These are phyloP conservation scores for Trifolium subterraneum DNA, from an alignment of 306 rosid species.

Conservation along the genomic window DNA sequence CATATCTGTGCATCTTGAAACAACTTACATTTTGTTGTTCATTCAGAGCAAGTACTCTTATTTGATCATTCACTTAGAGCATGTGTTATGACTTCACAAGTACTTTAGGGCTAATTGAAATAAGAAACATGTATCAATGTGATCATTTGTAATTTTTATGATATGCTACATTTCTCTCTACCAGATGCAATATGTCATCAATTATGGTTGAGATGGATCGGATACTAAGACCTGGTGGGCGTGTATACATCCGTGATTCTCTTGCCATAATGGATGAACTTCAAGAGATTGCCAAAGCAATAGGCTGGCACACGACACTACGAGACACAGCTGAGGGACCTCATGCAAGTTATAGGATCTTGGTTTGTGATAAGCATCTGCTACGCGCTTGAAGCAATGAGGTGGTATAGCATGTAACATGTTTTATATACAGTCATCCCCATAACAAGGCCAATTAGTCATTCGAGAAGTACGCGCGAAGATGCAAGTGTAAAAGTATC, in stretches of 20 bases:
- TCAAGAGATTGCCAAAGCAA: slow-evolving; percentile 73
- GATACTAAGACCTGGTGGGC: slow-evolving; percentile 88
- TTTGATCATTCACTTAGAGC: slow-evolving; percentile 17
- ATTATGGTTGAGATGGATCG: slow-evolving; percentile 99
- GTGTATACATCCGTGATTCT: slow-evolving; percentile 77
- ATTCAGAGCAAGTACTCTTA: slow-evolving; percentile 9
- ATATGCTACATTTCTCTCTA: slow-evolving; percentile 29
- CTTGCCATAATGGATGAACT: slow-evolving; percentile 86
- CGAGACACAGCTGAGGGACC: slow-evolving; percentile 93
- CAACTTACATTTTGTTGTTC: not conserved
- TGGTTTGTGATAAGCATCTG: slow-evolving; percentile 81
- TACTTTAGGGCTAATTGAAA: not conserved
- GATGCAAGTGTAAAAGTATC: slow-evolving; percentile 35
- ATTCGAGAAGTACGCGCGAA: slow-evolving; percentile 33
- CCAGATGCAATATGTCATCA: slow-evolving; percentile 80
- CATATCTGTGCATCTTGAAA: not conserved
- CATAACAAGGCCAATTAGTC: slow-evolving; percentile 24
- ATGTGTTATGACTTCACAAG: not conserved
- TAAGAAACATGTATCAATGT: not conserved
- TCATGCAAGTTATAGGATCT: slow-evolving; percentile 79
- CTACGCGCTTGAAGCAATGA: slow-evolving; percentile 57
- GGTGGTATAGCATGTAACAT: slow-evolving; percentile 8
- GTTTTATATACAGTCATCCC: slow-evolving; percentile 1
- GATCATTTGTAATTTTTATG: slow-evolving; percentile 9
- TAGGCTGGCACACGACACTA: slow-evolving; percentile 75